A percentile compares a stretch with the other conserved stretches of the same genome.
Conservation (phyloP, 768 basidiomycete species). For the Amyloporia xantha region DNA sequence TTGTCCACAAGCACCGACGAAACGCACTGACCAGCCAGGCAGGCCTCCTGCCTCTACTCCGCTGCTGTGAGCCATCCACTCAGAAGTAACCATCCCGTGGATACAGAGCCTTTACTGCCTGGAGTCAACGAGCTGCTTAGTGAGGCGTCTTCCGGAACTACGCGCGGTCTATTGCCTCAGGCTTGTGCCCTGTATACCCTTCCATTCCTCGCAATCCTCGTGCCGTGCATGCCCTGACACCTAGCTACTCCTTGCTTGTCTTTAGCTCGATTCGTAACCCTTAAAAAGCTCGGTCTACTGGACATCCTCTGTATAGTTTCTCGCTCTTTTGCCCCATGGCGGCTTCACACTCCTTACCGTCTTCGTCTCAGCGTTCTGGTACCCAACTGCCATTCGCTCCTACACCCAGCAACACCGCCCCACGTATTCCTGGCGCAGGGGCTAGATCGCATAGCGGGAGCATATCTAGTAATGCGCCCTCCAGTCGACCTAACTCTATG, state of each 20-base stretch:
- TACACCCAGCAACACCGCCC: slow-evolving; percentile 8
- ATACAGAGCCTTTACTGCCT: too few species aligned
- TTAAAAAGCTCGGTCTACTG: neutral
- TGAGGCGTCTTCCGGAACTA: too few species aligned
- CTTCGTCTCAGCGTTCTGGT: slow-evolving; percentile 16
- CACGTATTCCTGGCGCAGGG: slow-evolving; percentile 8
- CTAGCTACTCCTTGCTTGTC: slow-evolving; percentile 4
- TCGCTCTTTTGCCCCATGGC: slow-evolving; percentile 17
- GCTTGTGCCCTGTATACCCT: too few species aligned
- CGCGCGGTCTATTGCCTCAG: too few species aligned
- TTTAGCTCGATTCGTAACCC: slow-evolving; percentile 6
- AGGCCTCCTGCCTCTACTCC: too few species aligned
- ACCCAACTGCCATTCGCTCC: slow-evolving; percentile 23
- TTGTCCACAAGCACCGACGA: too few species aligned
- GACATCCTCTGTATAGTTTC: slow-evolving; percentile 15
- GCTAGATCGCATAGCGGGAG: slow-evolving; percentile 12
- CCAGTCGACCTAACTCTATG: slow-evolving; percentile 11
- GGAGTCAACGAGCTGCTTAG: too few species aligned
- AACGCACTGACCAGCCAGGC: too few species aligned
- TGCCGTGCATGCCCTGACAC: neutral
- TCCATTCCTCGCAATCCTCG: slow-evolving; percentile 1
- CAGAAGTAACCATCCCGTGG: too few species aligned
- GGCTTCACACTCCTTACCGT: slow-evolving; percentile 24
- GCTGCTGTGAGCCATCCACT: too few species aligned
- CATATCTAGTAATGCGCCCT: slow-evolving; percentile 14